Evolutionary conservation across 2,329 filamentous ascomycete genomes (phyloP), one percentile per base, ranked within the genome.

Genomic region (Colletotrichum sp.): DNA sequence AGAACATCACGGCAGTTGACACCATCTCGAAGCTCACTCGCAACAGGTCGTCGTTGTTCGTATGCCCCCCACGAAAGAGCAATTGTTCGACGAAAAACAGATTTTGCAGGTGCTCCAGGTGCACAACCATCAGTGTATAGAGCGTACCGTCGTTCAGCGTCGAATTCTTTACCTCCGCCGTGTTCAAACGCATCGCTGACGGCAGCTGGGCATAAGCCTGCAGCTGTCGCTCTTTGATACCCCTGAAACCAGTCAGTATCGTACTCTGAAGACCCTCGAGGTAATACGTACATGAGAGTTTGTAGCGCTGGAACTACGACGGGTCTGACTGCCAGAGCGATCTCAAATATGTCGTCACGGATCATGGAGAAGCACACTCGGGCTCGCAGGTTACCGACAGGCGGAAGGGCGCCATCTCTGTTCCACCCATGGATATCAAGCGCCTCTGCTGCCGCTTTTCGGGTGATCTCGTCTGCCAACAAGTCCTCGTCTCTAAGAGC

Each of bases 1-100:
- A 89, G 58, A 88, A 83, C 8, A 85, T 80, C 2, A 89, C 80
- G 0, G 87, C 88, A 15, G 87, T 77, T 0, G 84, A 83, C 2
- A 89, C 86, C 81, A 90, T 84, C 75, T 89, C 85, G 39, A 86
- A 87, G 52, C 87, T 88, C 9, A 86, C 84, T 27, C 30, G 60
- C 18, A 62, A 34, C 18, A 34, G 60, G 30, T 30, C 60, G 0
- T 36, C 28, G 13, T 62, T 34, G 28, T 9, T 22, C 8, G 60
- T 62, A 25, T 62, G 28, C 0, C 60, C 60, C n/a, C 60, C 30
- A 6, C 60, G 30, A 30, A 22, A 22, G 1, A 62, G 60, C 8
- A 36, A 2, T 13, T 30, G 28, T 9, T 62, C 60, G 5, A 62
- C 30, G 18, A 62, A 62, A 1, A 62, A 62, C 3, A 62, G 16